Conservation (phyloP, 257 asterid species). For the Dorcoceras hygrometricum region DNA sequence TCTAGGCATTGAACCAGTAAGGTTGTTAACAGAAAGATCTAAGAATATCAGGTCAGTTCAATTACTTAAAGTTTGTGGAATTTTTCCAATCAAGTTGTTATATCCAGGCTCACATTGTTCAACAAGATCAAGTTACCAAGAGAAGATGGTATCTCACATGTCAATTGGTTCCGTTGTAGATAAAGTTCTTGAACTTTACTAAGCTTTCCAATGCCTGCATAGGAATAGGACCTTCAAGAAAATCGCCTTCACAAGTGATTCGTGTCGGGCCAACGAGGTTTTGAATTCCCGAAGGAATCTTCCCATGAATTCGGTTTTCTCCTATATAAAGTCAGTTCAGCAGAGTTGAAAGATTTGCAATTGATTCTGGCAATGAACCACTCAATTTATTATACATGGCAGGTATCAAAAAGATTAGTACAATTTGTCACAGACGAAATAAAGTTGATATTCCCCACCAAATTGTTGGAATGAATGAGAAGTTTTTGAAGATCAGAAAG, state of each 20-base stretch:
- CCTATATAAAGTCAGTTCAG: constrained; percentile 17
- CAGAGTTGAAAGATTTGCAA: constrained; percentile 29
- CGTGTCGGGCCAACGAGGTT: constrained; percentile 24
- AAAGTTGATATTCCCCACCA: constrained; percentile 31
- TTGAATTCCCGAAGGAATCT: constrained; percentile 29
- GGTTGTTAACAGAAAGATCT: not conserved
- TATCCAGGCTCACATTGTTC: not conserved
- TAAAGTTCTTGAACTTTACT: not conserved
- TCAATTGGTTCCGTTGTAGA: not conserved
- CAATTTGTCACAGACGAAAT: constrained; percentile 37
- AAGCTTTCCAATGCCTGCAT: constrained; percentile 13
- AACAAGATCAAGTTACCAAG: constrained; percentile 25
- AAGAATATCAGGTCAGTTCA: not conserved
- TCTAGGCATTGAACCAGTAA: not conserved
- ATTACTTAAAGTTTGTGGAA: constrained; percentile 19
- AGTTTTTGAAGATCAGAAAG: constrained; percentile 20
- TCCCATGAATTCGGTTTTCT: constrained; percentile 33
- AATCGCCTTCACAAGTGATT: constrained; percentile 24
- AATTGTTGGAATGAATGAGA: constrained; percentile 7
- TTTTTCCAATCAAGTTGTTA: constrained; percentile 17
- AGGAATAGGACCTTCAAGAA: constrained; percentile 30
- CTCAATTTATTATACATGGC: constrained; percentile 27
- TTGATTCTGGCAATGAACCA: constrained; percentile 30
- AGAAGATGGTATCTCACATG: constrained; percentile 15
- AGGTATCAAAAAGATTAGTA: constrained; percentile 19